Conservation (phyloP, 352 stramenopile genomes). For the Discostella stelligera region DNA sequence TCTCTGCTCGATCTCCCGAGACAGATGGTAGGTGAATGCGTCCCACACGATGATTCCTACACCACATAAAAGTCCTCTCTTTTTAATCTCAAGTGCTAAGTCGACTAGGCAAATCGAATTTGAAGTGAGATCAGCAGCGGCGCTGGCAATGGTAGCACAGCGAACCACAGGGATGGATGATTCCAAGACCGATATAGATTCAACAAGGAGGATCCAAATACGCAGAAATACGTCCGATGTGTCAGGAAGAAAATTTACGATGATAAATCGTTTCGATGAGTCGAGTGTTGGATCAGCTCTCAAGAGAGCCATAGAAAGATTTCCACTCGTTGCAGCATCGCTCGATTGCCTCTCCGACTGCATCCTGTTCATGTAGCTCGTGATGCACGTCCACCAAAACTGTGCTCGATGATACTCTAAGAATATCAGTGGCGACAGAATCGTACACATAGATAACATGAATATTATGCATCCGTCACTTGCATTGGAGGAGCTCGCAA, state of each 20-base stretch:
- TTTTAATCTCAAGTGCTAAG: conserved; percentile 34
- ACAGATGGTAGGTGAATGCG: conserved; percentile 36
- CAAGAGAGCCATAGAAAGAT: conserved; percentile 17
- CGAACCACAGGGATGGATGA: conserved; percentile 37
- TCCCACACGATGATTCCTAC: conserved; percentile 38
- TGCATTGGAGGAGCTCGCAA: conserved; percentile 1
- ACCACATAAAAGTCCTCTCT: conserved; percentile 27
- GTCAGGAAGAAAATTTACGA: conserved; percentile 9
- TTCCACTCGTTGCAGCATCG: background rate
- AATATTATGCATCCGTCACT: conserved; percentile 4
- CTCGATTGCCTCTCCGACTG: background rate
- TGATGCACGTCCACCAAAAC: conserved; percentile 20
- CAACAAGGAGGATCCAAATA: conserved; percentile 27
- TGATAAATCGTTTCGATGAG: background rate
- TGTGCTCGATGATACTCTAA: conserved; percentile 32
- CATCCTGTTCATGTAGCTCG: conserved; percentile 6
- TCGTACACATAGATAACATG: background rate
- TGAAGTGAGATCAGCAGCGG: conserved; percentile 20
- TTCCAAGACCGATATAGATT: conserved; percentile 41
- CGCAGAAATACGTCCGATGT: conserved; percentile 13
- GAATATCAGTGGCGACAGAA: conserved; percentile 33
- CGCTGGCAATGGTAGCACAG: conserved; percentile 32
- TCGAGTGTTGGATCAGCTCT: background rate
- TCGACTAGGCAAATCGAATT: conserved; percentile 31
- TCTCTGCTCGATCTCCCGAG: conserved; percentile 15